Conservation (phyloP, 2,329 filamentous ascomycete species). For the Aspergillus nomiae region DNA sequence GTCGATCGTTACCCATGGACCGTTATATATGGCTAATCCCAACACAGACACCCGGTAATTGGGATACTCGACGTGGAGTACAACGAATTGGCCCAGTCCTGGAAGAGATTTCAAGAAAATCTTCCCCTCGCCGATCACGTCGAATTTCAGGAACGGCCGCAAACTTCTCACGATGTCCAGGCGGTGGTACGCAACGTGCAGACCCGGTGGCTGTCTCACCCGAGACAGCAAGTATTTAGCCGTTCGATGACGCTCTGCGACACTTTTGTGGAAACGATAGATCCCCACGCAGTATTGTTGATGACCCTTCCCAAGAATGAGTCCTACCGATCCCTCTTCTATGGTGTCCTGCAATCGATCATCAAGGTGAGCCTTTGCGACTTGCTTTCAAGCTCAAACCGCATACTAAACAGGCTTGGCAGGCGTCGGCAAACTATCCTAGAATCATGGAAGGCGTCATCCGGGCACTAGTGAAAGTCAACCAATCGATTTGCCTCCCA, state of each 20-base stretch:
- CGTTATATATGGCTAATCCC: neutral
- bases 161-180: slow-evolving; percentile 31
- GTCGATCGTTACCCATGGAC: neutral
- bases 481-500: slow-evolving; percentile 29
- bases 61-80: slow-evolving; percentile 41
- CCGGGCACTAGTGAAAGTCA: slow-evolving; percentile 35
- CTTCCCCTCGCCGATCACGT: slow-evolving; percentile 31
- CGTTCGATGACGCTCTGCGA: slow-evolving; percentile 30
- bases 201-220: slow-evolving; percentile 29
- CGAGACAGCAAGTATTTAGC: slow-evolving; percentile 29
- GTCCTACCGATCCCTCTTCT: slow-evolving; percentile 35
- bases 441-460: slow-evolving; percentile 38
- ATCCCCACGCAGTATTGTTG: slow-evolving; percentile 30
- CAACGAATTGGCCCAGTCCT: slow-evolving; percentile 39
- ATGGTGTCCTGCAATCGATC: slow-evolving; percentile 38
- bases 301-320: slow-evolving; percentile 29
- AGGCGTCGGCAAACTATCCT: slow-evolving; percentile 40
- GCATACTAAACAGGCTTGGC: slow-evolving; percentile 1
- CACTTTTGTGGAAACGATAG: slow-evolving; percentile 31
- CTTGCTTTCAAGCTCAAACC: neutral
- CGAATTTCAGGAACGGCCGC: slow-evolving; percentile 30
- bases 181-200: slow-evolving; percentile 30
- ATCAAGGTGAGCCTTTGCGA: slow-evolving; percentile 32
- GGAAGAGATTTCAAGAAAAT: slow-evolving; percentile 37
- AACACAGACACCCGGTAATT: slow-evolving; percentile 30